Conservation (phyloP, 352 stramenopile species). For the Globisporangium camurandrum region DNA sequence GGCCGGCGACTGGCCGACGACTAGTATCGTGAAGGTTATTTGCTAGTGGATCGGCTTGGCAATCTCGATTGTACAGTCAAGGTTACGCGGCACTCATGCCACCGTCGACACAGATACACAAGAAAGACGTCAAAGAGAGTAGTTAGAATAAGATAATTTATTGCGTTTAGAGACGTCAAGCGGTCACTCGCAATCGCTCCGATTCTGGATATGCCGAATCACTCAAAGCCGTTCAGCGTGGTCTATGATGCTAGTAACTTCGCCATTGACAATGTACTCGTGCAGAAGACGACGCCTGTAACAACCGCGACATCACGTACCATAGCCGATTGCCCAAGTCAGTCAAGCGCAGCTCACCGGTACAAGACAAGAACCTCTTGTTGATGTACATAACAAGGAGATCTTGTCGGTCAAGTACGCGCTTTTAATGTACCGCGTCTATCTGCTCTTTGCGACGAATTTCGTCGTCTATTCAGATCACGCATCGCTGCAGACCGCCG, state of each 20-base stretch:
- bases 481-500: conserved; percentile 13
- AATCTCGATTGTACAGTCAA: too few relatives aligned
- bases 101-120: too few relatives aligned
- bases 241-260: neutral
- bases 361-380: neutral
- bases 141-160: too few relatives aligned
- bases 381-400: neutral
- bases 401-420: neutral
- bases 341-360: neutral
- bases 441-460: neutral
- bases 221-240: neutral
- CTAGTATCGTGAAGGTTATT: too few relatives aligned
- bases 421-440: neutral
- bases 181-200: neutral
- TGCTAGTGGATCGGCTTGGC: too few relatives aligned
- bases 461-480: conserved; percentile 16
- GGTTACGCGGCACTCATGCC: too few relatives aligned
- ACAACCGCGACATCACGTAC: neutral
- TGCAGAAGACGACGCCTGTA: neutral
- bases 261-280: neutral
- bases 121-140: too few relatives aligned
- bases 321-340: neutral
- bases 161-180: too few relatives aligned
- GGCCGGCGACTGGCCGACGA: too few relatives aligned
- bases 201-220: neutral